Conservation (phyloP, 345 rosid genomes). For the Melaleuca quinquenervia region DNA sequence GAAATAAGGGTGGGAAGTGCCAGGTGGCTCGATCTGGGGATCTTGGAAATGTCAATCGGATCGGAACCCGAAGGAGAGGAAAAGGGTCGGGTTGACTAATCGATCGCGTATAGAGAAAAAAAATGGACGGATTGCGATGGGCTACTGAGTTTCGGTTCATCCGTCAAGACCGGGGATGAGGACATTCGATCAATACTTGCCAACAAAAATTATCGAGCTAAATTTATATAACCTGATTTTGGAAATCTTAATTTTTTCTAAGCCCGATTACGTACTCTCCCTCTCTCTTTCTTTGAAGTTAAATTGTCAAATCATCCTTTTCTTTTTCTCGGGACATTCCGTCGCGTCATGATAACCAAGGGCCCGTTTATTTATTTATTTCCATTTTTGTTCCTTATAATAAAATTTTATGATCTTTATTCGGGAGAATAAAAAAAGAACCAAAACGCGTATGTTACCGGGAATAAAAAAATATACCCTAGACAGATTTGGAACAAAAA, state of each 20-base stretch:
- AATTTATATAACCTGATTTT: not conserved
- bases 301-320: no score
- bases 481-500: no score
- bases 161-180: not conserved
- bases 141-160: not conserved
- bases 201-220: not conserved
- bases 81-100: not conserved
- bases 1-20: no score
- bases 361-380: no score
- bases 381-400: no score
- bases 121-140: not conserved
- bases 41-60: not conserved
- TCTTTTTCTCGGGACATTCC: no score
- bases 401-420: no score
- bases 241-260: not conserved
- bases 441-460: no score
- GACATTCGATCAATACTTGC: no score
- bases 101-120: not conserved
- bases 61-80: not conserved
- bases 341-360: no score
- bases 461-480: no score
- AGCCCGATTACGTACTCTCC: not conserved
- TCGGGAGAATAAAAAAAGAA: no score
- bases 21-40: not conserved
- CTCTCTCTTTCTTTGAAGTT: not conserved